Evolutionary conservation across 305 asterid genomes (phyloP).

Genomic region (Fraxinus latifolia): DNA sequence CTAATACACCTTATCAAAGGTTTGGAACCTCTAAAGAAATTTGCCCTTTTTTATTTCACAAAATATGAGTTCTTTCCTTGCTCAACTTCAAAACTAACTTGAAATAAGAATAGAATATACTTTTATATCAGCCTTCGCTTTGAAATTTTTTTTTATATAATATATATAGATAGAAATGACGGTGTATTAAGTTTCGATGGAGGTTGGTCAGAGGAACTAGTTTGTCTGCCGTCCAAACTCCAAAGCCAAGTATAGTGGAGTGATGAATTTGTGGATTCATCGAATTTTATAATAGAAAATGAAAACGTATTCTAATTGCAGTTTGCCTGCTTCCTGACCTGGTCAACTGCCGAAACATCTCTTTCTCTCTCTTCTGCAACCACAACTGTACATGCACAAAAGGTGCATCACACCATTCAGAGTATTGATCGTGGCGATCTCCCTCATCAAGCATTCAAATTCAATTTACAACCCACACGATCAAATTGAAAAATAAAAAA

Average conservation of each 20-base stretch:
- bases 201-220: background rate
- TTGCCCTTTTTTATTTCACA: background rate
- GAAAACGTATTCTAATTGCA: background rate
- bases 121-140: background rate
- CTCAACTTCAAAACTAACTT: background rate
- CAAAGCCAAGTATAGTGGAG: background rate
- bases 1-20: background rate
- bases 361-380: background rate
- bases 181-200: background rate
- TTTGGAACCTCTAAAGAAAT: background rate
- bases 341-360: background rate
- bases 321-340: background rate
- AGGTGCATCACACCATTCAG: background rate
- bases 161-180: background rate
- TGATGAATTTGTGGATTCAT: background rate
- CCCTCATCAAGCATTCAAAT: background rate
- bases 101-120: no score
- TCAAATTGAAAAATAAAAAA: background rate
- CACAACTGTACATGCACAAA: background rate
- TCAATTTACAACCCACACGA: background rate
- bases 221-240: background rate
- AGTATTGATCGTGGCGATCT: conserved; percentile 2
- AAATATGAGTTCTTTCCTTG: background rate
- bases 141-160: no score
- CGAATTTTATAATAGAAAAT: background rate